These are phyloP conservation scores for Xylariaceae sp. DNA, from an alignment of 2,329 filamentous ascomycete species.

Conservation along the genomic window DNA sequence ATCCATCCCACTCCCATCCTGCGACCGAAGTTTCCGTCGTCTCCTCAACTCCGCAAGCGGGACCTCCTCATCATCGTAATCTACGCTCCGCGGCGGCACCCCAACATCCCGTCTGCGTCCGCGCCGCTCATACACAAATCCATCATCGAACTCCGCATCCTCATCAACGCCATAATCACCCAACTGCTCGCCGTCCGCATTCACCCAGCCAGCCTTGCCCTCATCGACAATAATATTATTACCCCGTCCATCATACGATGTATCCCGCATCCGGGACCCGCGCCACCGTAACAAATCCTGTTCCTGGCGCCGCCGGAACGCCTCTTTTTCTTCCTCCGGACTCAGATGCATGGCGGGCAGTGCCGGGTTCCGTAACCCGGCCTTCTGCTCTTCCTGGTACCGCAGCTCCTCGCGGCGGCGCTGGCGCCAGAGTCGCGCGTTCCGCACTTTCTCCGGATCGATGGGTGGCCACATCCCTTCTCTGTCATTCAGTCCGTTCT, in stretches of 20 bases:
- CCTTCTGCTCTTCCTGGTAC: constrained; percentile 18
- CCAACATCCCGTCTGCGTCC: constrained; percentile 15
- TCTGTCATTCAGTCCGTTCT: constrained; percentile 70
- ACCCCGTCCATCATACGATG: background rate
- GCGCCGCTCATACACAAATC: constrained; percentile 3
- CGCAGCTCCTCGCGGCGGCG: constrained; percentile 31
- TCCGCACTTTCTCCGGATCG: constrained; percentile 56
- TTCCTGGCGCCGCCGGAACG: constrained; percentile 47
- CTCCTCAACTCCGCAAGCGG: constrained; percentile 64
- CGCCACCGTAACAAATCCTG: constrained; percentile 40
- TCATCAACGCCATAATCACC: constrained; percentile 77
- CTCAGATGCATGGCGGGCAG: constrained; percentile 19
- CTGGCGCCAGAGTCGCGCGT: constrained; percentile 35
- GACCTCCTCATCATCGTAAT: constrained; percentile 41
- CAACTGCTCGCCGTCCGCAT: constrained; percentile 68
- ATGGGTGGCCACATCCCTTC: constrained; percentile 57
- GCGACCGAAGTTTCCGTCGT: constrained; percentile 42
- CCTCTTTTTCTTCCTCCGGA: constrained; percentile 43
- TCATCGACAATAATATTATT: constrained; percentile 28
- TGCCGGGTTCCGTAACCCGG: constrained; percentile 24
- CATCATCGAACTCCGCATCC: constrained; percentile 50
- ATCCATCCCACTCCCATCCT: constrained; percentile 29
- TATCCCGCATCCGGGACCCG: background rate
- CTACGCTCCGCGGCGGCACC: constrained; percentile 2
- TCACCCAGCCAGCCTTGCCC: constrained; percentile 62